phyloP scores from a whole-genome alignment of 179 eudicot species.

The Nepenthes alata region DNA sequence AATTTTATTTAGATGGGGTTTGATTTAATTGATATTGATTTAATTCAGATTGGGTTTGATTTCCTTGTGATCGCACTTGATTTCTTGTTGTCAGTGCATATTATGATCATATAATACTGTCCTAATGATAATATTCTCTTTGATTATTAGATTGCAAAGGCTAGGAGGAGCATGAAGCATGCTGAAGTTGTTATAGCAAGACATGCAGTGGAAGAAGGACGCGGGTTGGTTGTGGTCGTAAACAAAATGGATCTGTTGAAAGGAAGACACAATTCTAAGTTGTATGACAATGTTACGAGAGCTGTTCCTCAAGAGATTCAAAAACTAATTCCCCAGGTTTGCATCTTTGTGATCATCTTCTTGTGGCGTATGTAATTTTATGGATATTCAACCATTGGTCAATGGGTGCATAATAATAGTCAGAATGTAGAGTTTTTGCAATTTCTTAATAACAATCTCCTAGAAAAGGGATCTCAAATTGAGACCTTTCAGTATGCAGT shows the following conservation, averaged over 20 bases:
- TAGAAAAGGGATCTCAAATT: no score
- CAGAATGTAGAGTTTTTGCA: no score
- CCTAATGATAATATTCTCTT: neutral
- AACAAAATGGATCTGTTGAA: constrained; percentile 86
- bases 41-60: no score
- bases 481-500: no score
- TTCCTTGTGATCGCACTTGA: no score
- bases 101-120: no score
- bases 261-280: constrained; percentile 33
- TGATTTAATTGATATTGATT: no score
- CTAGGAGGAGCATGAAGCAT: constrained; percentile 72
- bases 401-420: no score
- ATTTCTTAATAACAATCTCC: no score
- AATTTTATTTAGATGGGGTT: no score
- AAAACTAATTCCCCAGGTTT: constrained; percentile 82
- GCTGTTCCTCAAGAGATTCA: constrained; percentile 90
- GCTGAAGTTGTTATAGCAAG: constrained; percentile 92
- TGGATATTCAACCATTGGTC: no score
- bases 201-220: constrained; percentile 92
- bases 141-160: constrained; percentile 50
- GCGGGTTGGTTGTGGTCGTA: constrained; percentile 78
- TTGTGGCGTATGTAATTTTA: neutral
- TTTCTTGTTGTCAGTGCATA: no score
- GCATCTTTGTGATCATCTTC: constrained; percentile 10
- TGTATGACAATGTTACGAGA: constrained; percentile 44